Evolutionary conservation across 1,284 basidiomycete species (phyloP).

Genomic region (Sanguinoderma infundibulare): DNA sequence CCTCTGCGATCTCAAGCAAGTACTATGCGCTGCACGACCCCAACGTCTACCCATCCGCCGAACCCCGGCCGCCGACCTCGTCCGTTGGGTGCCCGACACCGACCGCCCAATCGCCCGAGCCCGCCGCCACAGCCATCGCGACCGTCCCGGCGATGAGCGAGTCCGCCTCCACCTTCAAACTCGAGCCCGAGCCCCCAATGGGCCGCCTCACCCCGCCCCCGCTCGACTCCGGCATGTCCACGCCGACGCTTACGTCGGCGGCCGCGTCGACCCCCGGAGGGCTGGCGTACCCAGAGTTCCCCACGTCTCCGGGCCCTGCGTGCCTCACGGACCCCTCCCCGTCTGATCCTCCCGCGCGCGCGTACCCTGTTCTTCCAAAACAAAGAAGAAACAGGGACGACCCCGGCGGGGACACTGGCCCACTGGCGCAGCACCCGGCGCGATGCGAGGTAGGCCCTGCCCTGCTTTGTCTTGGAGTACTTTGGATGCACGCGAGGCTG

Average conservation of each 20-base stretch:
- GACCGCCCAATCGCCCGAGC: neutral
- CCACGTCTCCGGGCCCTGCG: neutral
- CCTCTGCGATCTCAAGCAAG: constrained; percentile 18
- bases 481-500: constrained; percentile 15
- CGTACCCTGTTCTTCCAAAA: constrained; percentile 28
- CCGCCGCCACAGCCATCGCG: neutral
- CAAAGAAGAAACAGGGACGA: constrained; percentile 34
- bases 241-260: neutral
- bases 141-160: too few relatives aligned
- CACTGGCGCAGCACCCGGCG: constrained; percentile 21
- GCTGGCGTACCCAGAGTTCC: neutral
- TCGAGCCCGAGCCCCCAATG: too few relatives aligned
- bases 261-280: neutral
- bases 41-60: constrained; percentile 9
- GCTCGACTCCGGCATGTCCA: neutral
- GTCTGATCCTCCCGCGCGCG: constrained; percentile 9
- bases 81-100: neutral
- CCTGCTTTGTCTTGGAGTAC: constrained; percentile 27
- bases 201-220: neutral
- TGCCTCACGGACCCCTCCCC: neutral
- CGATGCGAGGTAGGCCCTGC: constrained; percentile 27
- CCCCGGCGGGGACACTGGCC: constrained; percentile 27
- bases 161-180: too few relatives aligned
- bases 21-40: constrained; percentile 25
- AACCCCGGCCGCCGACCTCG: neutral